These are phyloP conservation scores for Odonthalia washingtoniensis DNA, from an alignment of 31 red algal genomes.

Conservation along the genomic window DNA sequence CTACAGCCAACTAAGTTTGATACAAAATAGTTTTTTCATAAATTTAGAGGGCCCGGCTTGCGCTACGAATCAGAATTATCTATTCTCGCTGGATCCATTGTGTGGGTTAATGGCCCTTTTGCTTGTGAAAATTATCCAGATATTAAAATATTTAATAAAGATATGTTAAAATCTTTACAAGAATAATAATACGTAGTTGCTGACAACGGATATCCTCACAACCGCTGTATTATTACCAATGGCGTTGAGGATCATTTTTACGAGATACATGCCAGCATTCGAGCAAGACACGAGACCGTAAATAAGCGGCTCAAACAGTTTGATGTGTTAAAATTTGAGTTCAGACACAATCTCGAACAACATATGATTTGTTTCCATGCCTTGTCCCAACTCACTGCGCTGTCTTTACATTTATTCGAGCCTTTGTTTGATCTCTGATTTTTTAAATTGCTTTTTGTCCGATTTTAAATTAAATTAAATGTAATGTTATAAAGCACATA, in stretches of 20 bases:
- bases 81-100: conserved; percentile 3
- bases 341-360: not conserved
- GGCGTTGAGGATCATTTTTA: not conserved
- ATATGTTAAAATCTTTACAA: not conserved
- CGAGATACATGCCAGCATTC: not conserved
- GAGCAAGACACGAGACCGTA: not conserved
- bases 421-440: too few relatives aligned
- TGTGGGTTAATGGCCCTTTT: conserved; percentile 31
- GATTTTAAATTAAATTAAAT: too few relatives aligned
- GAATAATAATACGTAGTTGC: not conserved
- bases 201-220: not conserved
- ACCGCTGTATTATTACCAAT: not conserved
- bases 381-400: not conserved
- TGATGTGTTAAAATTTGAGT: not conserved
- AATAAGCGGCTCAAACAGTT: not conserved
- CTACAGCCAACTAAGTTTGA: not conserved
- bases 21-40: conserved; percentile 32
- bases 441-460: too few relatives aligned
- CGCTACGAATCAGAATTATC: conserved; percentile 9
- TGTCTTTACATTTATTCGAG: not conserved
- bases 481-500: too few relatives aligned
- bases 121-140: not conserved
- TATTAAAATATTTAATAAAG: conserved; percentile 22
- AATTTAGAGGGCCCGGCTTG: conserved; percentile 8
- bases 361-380: not conserved